Evolutionary conservation across 2,329 filamentous ascomycete species (phyloP).

Genomic region (Diaporthe ilicicola): DNA sequence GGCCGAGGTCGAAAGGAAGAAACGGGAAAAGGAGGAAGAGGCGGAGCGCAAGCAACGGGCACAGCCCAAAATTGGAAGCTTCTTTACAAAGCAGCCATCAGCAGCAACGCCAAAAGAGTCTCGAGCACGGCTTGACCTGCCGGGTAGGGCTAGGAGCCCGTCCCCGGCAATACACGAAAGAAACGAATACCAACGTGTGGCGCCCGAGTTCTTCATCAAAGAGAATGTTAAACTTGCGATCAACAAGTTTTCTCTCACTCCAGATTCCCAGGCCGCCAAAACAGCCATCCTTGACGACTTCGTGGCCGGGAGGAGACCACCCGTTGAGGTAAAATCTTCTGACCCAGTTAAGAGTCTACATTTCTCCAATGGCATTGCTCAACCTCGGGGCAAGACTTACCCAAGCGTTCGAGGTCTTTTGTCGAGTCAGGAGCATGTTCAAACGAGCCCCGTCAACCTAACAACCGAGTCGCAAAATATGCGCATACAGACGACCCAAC

Average conservation of each 20-base stretch:
- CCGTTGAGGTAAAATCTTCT: conserved; percentile 53
- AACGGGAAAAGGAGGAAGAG: conserved; percentile 53
- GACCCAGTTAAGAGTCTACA: conserved; percentile 56
- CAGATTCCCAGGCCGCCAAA: conserved; percentile 61
- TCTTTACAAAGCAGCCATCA: conserved; percentile 51
- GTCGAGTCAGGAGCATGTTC: conserved; percentile 56
- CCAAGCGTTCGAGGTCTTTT: conserved; percentile 70
- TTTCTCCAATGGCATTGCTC: conserved; percentile 46
- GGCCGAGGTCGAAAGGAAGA: conserved; percentile 57
- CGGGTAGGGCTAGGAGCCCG: conserved; percentile 31
- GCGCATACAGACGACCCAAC: conserved; percentile 46
- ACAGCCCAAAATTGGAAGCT: conserved; percentile 56
- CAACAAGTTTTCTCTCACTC: conserved; percentile 64
- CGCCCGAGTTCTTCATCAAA: conserved; percentile 84
- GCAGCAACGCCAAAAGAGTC: conserved; percentile 50
- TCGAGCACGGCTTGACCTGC: conserved; percentile 36
- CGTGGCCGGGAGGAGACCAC: conserved; percentile 55
- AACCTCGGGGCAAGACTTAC: conserved; percentile 55
- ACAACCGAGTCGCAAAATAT: conserved; percentile 52
- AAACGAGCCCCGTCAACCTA: conserved; percentile 44
- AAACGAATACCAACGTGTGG: conserved; percentile 72
- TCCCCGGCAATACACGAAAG: conserved; percentile 35
- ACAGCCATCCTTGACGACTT: conserved; percentile 61
- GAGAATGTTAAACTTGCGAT: conserved; percentile 76
- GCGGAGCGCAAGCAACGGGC: conserved; percentile 59